Conservation (phyloP, 2,329 filamentous ascomycete species). For the Ophiostoma australiae region DNA sequence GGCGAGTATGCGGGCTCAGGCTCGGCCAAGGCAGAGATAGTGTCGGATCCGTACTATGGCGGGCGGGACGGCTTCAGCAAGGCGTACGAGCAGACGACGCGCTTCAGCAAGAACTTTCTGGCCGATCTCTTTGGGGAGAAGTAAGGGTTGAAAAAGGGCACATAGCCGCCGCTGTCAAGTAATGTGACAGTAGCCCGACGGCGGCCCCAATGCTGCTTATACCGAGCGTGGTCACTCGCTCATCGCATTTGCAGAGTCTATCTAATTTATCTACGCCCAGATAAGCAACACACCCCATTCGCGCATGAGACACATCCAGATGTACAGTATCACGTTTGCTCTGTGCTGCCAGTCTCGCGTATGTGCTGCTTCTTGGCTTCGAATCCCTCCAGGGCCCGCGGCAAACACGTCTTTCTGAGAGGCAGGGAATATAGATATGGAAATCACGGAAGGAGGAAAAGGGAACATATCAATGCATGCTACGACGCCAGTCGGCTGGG, state of each 20-base stretch:
- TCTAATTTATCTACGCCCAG: background rate
- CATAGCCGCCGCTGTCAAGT: background rate
- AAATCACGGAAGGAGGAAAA: background rate
- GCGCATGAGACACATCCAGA: background rate
- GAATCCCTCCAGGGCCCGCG: background rate
- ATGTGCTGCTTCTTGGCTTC: background rate
- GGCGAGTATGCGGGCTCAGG: conserved; percentile 67
- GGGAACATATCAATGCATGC: background rate
- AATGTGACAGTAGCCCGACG: too few species aligned
- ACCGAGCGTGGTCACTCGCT: background rate
- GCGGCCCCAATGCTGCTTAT: too few species aligned
- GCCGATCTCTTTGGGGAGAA: conserved; percentile 49
- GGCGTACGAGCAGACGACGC: conserved; percentile 77
- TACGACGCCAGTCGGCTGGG: background rate
- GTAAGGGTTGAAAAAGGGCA: background rate
- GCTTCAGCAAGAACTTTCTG: conserved; percentile 74
- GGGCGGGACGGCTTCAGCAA: conserved; percentile 71
- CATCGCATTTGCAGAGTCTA: background rate
- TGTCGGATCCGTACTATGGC: conserved; percentile 92
- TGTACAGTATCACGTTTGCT: background rate
- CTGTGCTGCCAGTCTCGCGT: background rate
- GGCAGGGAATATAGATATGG: background rate
- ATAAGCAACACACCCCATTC: background rate
- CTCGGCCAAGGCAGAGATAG: conserved; percentile 63
- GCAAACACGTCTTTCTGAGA: background rate